A percentile compares a stretch with the other conserved stretches of the same genome.
phyloP scores from a whole-genome alignment of 2,329 filamentous ascomycete genomes.

The Corinectria fuckeliana region DNA sequence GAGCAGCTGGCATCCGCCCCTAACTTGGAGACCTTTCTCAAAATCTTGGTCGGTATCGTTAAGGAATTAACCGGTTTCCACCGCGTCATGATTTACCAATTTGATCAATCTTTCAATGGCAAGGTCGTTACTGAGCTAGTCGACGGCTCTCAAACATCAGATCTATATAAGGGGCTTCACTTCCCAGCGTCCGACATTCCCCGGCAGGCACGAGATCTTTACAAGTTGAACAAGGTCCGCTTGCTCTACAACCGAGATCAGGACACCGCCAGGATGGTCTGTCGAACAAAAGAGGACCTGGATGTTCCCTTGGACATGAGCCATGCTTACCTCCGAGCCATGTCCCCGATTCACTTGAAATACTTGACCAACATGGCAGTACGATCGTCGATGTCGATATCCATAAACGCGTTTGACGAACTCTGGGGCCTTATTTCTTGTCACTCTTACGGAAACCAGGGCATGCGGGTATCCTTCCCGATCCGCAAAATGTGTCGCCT shows the following conservation, averaged over 20 bases:
- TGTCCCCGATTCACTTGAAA: conserved; percentile 89
- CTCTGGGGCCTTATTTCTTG: conserved; percentile 90
- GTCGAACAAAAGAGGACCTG: conserved; percentile 75
- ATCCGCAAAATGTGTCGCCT: conserved; percentile 92
- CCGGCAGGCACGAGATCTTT: conserved; percentile 84
- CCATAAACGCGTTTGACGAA: conserved; percentile 84
- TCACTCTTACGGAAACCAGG: conserved; percentile 76
- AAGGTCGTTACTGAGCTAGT: conserved; percentile 88
- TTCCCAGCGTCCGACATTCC: conserved; percentile 90
- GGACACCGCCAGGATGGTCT: conserved; percentile 81
- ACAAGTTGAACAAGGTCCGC: conserved; percentile 88
- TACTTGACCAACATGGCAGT: conserved; percentile 90
- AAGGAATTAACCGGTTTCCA: conserved; percentile 93
- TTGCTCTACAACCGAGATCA: conserved; percentile 86
- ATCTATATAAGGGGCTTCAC: conserved; percentile 85
- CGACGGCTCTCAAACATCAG: conserved; percentile 78
- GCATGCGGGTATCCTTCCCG: conserved; percentile 91
- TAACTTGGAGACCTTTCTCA: conserved; percentile 75
- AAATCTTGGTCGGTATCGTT: conserved; percentile 82
- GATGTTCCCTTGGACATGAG: conserved; percentile 81
- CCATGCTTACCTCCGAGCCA: conserved; percentile 83
- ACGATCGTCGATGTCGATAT: conserved; percentile 93
- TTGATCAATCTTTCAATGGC: conserved; percentile 82
- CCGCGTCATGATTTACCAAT: conserved; percentile 92
- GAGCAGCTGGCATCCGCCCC: conserved; percentile 80